A percentile compares a stretch with the other conserved stretches of the same genome.
Evolutionary conservation across 1,284 basidiomycete genomes (phyloP).

Genomic region (Crepidotus sp.): DNA sequence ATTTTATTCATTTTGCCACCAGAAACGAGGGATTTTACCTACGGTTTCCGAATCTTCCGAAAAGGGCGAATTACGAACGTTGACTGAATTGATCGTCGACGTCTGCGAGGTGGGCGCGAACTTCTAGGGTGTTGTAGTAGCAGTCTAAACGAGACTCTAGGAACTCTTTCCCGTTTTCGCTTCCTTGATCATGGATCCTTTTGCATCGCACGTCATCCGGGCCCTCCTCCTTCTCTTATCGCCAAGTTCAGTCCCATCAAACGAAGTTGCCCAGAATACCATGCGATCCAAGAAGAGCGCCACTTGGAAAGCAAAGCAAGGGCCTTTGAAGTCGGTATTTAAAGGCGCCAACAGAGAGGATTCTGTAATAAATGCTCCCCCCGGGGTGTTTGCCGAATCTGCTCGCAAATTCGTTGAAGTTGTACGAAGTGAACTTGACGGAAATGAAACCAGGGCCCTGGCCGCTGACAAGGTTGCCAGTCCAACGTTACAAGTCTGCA

Average conservation of each 20-base stretch:
- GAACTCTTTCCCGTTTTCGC: conserved; percentile 62
- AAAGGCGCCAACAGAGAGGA: conserved; percentile 25
- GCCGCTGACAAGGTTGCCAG: conserved; percentile 78
- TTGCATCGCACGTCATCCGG: conserved; percentile 82
- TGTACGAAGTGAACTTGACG: conserved; percentile 47
- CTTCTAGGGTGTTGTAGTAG: not conserved
- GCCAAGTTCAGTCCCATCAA: conserved; percentile 37
- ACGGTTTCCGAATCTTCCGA: conserved; percentile 38
- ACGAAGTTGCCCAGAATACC: conserved; percentile 29
- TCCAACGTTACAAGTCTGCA: conserved; percentile 66
- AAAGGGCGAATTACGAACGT: conserved; percentile 61
- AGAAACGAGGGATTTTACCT: conserved; percentile 61
- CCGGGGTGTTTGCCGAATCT: conserved; percentile 39
- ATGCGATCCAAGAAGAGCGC: conserved; percentile 72
- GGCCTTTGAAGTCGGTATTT: conserved; percentile 67
- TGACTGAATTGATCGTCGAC: conserved; percentile 61
- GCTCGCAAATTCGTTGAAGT: conserved; percentile 46
- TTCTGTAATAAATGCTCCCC: conserved; percentile 4
- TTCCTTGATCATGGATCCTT: conserved; percentile 68
- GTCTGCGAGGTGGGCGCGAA: conserved; percentile 50
- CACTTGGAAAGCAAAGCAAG: conserved; percentile 68
- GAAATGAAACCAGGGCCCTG: conserved; percentile 74
- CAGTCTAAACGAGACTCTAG: conserved; percentile 28
- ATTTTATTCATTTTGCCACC: conserved; percentile 3
- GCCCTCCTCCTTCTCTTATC: conserved; percentile 70